Conservation (phyloP, 2,329 filamentous ascomycete species). For the Nemania abortiva region DNA sequence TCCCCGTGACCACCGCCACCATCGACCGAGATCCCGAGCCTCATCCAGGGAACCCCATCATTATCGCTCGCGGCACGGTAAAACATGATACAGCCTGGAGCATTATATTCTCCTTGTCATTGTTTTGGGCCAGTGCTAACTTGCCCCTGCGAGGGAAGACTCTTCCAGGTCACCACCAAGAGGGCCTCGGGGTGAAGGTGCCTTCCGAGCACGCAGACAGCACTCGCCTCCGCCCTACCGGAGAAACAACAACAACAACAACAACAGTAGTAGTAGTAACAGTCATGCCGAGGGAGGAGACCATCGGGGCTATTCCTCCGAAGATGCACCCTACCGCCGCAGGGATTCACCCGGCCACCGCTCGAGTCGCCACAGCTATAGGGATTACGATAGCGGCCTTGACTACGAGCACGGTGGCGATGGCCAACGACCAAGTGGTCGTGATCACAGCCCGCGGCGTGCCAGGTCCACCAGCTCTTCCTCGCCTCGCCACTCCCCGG, state of each 20-base stretch:
- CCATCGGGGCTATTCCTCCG: slow-evolving; percentile 35
- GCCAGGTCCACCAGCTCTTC: slow-evolving; percentile 44
- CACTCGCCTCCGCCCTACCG: slow-evolving; percentile 42
- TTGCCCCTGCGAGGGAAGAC: slow-evolving; percentile 52
- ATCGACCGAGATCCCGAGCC: slow-evolving; percentile 49
- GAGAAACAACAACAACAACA: slow-evolving; percentile 27
- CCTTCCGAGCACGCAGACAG: slow-evolving; percentile 43
- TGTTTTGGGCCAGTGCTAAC: slow-evolving; percentile 51
- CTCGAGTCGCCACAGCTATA: slow-evolving; percentile 37
- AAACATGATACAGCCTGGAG: slow-evolving; percentile 52
- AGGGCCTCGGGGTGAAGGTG: slow-evolving; percentile 48
- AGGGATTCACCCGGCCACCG: slow-evolving; percentile 40
- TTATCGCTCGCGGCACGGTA: slow-evolving; percentile 53
- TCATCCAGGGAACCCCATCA: slow-evolving; percentile 49
- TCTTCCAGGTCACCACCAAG: slow-evolving; percentile 49
- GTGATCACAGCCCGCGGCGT: slow-evolving; percentile 44
- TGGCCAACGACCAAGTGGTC: slow-evolving; percentile 33
- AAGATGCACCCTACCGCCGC: slow-evolving; percentile 39
- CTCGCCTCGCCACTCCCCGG: slow-evolving; percentile 47
- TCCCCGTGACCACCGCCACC: slow-evolving; percentile 43
- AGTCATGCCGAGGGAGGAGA: slow-evolving; percentile 38
- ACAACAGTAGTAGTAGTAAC: not conserved
- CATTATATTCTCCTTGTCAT: slow-evolving; percentile 44
- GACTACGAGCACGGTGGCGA: slow-evolving; percentile 37
- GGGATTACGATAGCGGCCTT: slow-evolving; percentile 36